Base-by-base conservation (phyloP, 352 stramenopile genomes). In the Thalassiosira sp. region DNA sequence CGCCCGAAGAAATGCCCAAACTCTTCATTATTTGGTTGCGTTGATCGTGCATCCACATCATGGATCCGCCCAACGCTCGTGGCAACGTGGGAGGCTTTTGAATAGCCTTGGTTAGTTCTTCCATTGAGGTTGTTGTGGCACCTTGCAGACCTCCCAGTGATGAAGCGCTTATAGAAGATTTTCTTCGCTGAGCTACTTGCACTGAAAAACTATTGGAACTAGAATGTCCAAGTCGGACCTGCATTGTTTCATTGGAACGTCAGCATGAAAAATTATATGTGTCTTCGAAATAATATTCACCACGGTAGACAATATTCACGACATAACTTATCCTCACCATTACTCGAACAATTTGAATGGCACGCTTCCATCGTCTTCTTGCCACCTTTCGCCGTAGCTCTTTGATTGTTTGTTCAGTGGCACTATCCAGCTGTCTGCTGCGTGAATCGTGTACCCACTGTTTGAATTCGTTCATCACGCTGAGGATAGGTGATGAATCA, bases 391-490 rank as follows among this genome's bases (percentile, higher is more conserved):
- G 43, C 8, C 46, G 37, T 10, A 75, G 22, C 11, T 75, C 24
- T 7, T 37, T 59, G 3, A 75, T 68, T 3, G 33, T 75, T 18
- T 49, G 25, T 6, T 48, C 28, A 2, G 66, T 68, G 20, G 42
- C 45, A 10, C 15, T 3, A 28, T 75, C 66, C 43, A 75, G 54
- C 7, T 75, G 66, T 24, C 45, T 52, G 1, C 3, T 15, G 0
- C 52, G n/a, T 13, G 63, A 64, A 60, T 75, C 65, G 1, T 46
- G 5, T 18, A 71, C 51, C 59, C 57, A 76, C 45, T 58, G 37
- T 49, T 60, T 63, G 40, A 76, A 66, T 18, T 73, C 37, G 20
- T 42, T 56, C 52, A 57, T 18, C 3, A 66, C 49, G 42, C 64
- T 73, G 25, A 15, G 13, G 33, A 25, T 67, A 22, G 48, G 22